phyloP scores from a whole-genome alignment of 2,329 filamentous ascomycete species.

The Talaromyces islandicus region DNA sequence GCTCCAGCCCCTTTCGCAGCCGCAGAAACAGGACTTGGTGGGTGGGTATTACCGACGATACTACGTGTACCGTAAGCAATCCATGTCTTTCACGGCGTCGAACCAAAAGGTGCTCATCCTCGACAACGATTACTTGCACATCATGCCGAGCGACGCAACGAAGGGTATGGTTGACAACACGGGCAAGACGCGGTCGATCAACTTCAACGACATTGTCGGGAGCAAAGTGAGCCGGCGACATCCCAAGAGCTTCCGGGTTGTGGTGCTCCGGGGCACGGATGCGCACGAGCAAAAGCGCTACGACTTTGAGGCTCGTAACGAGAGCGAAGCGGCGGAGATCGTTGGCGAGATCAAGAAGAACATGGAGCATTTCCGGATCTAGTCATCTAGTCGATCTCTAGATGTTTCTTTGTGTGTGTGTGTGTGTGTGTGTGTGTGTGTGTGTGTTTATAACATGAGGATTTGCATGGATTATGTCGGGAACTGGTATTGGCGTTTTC shows the following conservation, averaged over 20 bases:
- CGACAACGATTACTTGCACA: constrained; percentile 61
- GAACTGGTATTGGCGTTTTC: background rate
- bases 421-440: background rate
- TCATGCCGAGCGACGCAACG: constrained; percentile 53
- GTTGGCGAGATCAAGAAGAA: constrained; percentile 59
- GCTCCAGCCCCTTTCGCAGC: constrained; percentile 38
- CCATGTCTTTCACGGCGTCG: constrained; percentile 58
- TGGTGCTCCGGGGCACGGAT: constrained; percentile 57
- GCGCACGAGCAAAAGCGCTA: constrained; percentile 60
- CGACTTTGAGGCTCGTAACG: constrained; percentile 57
- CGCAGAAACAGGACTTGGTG: constrained; percentile 41
- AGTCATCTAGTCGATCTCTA: constrained; percentile 19
- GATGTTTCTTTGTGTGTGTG: too few relatives aligned
- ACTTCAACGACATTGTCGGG: constrained; percentile 58
- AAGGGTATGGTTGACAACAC: constrained; percentile 45
- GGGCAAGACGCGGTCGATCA: constrained; percentile 55
- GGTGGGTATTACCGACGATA: constrained; percentile 55
- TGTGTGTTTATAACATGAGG: background rate
- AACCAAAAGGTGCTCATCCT: constrained; percentile 57
- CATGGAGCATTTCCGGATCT: constrained; percentile 42
- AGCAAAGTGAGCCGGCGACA: constrained; percentile 61
- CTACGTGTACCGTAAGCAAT: constrained; percentile 58
- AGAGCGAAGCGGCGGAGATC: constrained; percentile 55
- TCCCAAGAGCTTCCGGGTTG: constrained; percentile 57
- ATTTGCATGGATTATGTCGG: background rate